These are phyloP conservation scores for Psilocybe cyanescens DNA, from an alignment of 768 basidiomycete species.

Conservation along the genomic window DNA sequence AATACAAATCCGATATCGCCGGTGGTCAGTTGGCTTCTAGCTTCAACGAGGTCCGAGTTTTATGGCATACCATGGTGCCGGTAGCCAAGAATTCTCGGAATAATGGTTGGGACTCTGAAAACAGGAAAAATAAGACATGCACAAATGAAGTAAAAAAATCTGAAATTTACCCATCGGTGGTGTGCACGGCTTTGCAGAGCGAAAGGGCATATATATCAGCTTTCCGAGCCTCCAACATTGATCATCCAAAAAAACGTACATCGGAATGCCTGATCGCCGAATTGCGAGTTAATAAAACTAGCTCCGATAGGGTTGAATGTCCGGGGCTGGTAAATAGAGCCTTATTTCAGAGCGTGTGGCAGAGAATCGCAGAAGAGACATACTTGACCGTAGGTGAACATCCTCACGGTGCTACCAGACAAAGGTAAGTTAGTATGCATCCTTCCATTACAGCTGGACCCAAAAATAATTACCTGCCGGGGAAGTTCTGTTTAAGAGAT, in stretches of 20 bases:
- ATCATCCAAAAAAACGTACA: constrained; percentile 26
- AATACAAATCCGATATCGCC: neutral
- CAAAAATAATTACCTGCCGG: constrained; percentile 30
- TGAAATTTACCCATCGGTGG: neutral
- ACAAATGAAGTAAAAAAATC: neutral
- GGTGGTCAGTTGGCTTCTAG: neutral
- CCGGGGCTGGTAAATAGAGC: neutral
- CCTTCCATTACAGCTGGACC: neutral
- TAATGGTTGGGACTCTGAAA: constrained; percentile 48
- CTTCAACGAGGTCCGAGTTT: neutral
- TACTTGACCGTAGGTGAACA: constrained; percentile 47
- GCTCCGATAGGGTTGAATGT: constrained; percentile 43
- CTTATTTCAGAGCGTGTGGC: neutral
- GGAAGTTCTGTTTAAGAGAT: constrained; percentile 41
- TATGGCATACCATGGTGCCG: constrained; percentile 45
- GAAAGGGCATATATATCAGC: neutral
- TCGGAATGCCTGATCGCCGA: constrained; percentile 40
- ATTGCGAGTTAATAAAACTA: constrained; percentile 37
- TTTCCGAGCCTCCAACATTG: neutral
- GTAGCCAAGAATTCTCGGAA: constrained; percentile 46
- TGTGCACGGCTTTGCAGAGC: neutral
- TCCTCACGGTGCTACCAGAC: constrained; percentile 32
- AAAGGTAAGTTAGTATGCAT: neutral
- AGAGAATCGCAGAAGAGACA: constrained; percentile 19
- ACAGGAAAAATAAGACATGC: neutral